Evolutionary conservation across 176 grass and related monocot genomes (phyloP), one percentile per base, ranked within the genome.

Genomic region (Carex cristatella): DNA sequence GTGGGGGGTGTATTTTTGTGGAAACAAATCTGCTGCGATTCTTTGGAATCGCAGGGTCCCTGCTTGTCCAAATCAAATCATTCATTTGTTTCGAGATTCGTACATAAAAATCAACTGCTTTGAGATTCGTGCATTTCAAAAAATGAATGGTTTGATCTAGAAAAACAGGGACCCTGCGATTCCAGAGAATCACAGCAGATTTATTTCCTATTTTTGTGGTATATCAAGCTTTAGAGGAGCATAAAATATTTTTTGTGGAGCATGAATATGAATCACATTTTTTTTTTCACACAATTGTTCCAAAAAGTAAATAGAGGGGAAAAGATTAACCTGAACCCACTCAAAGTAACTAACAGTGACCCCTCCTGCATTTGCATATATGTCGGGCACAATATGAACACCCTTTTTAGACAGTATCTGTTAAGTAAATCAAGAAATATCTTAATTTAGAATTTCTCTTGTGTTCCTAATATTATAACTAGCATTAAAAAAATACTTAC

Each of bases 331-430:
- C 90, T 94, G 94, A 84, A 97, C 92, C 94, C 94, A 97, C 90
- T 97, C 94, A 48, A 97, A 97, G 81, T 97, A 97, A 88, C 94
- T 97, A 69, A 97, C 94, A 7, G 94, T 97, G 83, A 97, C 94
- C 0, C 94, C 92, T 0, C 94, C 94, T 0, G 90, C 91, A 65
- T 94, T 97, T 0, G 94, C 94, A 4, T 90, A 90, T 80, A 97
- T 97, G 82, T 97, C 94, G 0, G 92, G 94, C 27, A 97, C 77
- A 83, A 97, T 90, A 83, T 94, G 71, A 11, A 97, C 94, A 6
- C 94, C 92, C 83, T 90, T 97, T 82, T 94, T 97, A 23, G 92
- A 91, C 62, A 97, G 81, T 82, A 97, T 97, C 94, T 94, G 84
- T 53, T 65, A 33, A n/a, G 4, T 10, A 35, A 18, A 30, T 64